Evolutionary conservation across 2,329 filamentous ascomycete species (phyloP).

Genomic region (Trichoderma atroviride): DNA sequence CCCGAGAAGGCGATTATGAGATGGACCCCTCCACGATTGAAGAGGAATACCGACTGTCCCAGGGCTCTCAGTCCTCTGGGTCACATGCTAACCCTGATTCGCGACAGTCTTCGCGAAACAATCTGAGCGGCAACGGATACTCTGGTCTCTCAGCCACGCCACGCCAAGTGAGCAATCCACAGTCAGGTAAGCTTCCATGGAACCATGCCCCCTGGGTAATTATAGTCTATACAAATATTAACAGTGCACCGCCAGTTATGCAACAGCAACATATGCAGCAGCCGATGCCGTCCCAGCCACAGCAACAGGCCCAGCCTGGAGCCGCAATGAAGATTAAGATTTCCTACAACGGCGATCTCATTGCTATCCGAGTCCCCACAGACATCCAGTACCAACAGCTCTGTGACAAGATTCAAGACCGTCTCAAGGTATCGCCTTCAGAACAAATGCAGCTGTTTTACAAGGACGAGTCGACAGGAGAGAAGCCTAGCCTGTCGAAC

Average conservation of each 20-base stretch:
- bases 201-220: background rate
- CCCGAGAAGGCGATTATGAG: slow-evolving; percentile 89
- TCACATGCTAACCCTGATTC: slow-evolving; percentile 64
- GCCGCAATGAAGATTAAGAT: slow-evolving; percentile 84
- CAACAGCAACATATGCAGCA: slow-evolving; percentile 40
- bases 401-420: slow-evolving; percentile 80
- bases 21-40: slow-evolving; percentile 75
- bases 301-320: slow-evolving; percentile 5
- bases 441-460: slow-evolving; percentile 81
- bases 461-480: slow-evolving; percentile 78
- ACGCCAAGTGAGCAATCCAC: slow-evolving; percentile 49
- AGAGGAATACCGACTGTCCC: slow-evolving; percentile 77
- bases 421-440: slow-evolving; percentile 70
- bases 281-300: slow-evolving; percentile 36
- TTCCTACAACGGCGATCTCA: slow-evolving; percentile 88
- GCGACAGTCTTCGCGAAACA: slow-evolving; percentile 66
- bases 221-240: background rate
- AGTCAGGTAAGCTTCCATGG: slow-evolving; percentile 25
- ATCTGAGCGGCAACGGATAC: slow-evolving; percentile 61
- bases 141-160: slow-evolving; percentile 56
- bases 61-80: slow-evolving; percentile 65
- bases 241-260: slow-evolving; percentile 32
- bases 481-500: slow-evolving; percentile 73
- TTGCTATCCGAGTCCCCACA: slow-evolving; percentile 83
- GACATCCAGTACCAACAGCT: slow-evolving; percentile 79